Base-by-base conservation (phyloP, 257 asterid genomes). In the Scutellaria baicalensis region DNA sequence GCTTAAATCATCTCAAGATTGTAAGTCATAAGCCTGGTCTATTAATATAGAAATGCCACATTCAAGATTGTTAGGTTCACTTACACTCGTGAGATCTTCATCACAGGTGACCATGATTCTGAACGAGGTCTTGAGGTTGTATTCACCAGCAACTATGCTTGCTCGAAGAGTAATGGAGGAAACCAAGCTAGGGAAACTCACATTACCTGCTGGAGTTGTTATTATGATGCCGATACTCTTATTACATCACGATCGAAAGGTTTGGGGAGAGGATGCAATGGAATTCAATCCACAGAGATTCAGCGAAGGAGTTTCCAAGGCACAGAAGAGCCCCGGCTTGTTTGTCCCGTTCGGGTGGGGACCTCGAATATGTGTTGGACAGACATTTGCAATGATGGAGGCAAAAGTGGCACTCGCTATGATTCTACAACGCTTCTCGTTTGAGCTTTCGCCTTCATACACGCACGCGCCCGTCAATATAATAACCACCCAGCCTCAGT, bases 271-370 rank as follows among this genome's bases (percentile, higher is more conserved):
- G 12, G 85, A 80, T 16, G 83, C 61, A 0, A 42, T 63, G 71
- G 83, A 82, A 36, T 84, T 84, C 78, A 82, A 80, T 13, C 84
- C 82, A 1, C 79, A 77, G 43, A 72, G 89, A n/a, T 82, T 82
- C 50, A 44, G 80, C 6, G 79, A 72, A 61, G 87, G 87, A n/a
- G 75, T 82, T 14, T 14, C 75, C 0, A 61, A 79, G 56, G 86
- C 85, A 9, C 78, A 82, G 0, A 77, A 82, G 71, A 60, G 78
- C 8, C 75, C 6, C 0, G 81, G 68, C 0, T 14, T 72, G 6
- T 84, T 71, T 57, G 78, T 79, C 61, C 89, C 87, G 0, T 82
- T 82, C 14, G 84, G 89, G 0, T 69, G 85, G 85, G 85, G 89
- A 0, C 82, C 86, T n/a, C 72, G 80, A 4, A 66, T 79, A 2